phyloP scores from a whole-genome alignment of 352 stramenopile species.

The Pythium graminicola region DNA sequence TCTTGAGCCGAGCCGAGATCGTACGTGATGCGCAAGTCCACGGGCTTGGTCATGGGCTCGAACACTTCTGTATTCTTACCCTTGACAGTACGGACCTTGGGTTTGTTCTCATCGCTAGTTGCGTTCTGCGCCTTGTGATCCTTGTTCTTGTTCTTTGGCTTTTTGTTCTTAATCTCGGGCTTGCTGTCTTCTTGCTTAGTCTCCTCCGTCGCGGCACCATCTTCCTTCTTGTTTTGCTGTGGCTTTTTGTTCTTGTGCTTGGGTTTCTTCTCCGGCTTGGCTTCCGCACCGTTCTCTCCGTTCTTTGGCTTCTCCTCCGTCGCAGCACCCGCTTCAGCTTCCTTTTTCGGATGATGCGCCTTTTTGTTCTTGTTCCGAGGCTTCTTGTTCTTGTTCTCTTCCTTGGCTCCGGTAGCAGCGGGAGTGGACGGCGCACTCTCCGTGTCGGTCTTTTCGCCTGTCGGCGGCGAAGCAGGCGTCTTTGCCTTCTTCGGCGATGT shows the following conservation, averaged over 20 bases:
- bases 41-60: constrained; percentile 55
- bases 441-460: background rate
- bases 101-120: background rate
- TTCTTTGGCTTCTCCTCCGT: constrained; percentile 13
- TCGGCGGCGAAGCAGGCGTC: background rate
- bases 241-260: constrained; percentile 13
- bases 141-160: constrained; percentile 8
- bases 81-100: constrained; percentile 31
- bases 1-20: constrained; percentile 49
- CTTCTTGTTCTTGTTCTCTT: constrained; percentile 21
- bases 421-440: constrained; percentile 2
- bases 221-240: constrained; percentile 22
- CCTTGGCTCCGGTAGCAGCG: background rate
- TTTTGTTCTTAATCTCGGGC: constrained; percentile 10
- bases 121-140: background rate
- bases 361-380: constrained; percentile 11
- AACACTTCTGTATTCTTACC: constrained; percentile 77
- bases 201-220: too few species aligned
- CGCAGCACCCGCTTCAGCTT: background rate
- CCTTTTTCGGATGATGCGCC: constrained; percentile 15
- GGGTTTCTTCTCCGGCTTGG: constrained; percentile 27
- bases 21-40: constrained; percentile 67
- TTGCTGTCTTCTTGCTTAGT: constrained; percentile 10
- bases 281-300: constrained; percentile 21
- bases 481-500: constrained; percentile 3